Base-by-base conservation (phyloP, 139 green algal genomes). In the Closterium sp. region DNA sequence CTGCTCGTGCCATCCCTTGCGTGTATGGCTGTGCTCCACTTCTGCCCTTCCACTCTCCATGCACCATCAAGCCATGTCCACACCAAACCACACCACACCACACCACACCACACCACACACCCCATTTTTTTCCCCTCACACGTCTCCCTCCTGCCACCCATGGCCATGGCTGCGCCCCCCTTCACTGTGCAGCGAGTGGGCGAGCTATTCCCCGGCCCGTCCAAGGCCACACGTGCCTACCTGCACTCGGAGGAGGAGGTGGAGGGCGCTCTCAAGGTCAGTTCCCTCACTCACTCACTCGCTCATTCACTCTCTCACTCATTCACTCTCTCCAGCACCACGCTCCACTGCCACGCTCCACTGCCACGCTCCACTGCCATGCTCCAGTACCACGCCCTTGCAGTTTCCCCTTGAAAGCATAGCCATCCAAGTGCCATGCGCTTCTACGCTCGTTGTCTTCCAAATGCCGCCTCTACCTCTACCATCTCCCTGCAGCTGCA, bases 171-270 rank as follows among this genome's bases (percentile, higher is more conserved):
- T 17, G 38, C 4, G 38, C 4, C 38, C 31, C n/a, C n/a, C n/a
- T n/a, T n/a, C 2, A 27, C 17, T 29, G 31, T 90, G 86, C 92
- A 94, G 96, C 96, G 98, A 93, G 97, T 99, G 19, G 98, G 98
- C 1, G 98, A 99, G 95, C 96, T 99, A 27, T 99, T 99, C 95
- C 98, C 98, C 0, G 98, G 98, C 0, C 97, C 97, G 13, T 97
- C 96, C 70, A 98, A 98, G 96, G 98, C 98, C 13, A 99, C 98
- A 0, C 95, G 98, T 42, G 98, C 98, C 0, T 99, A 99, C 95
- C 93, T 99, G 90, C 98, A 99, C 96, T 95, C 95, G 2, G 98
- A 99, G 96, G 95, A 93, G 24, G 98, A 99, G 85, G 97, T 99
- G 17, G 98, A 99, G 95, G 95, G 95, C 2, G 96, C 98, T 0